A percentile compares a stretch with the other conserved stretches of the same genome.
phyloP scores from a whole-genome alignment of 768 basidiomycete species.

The Postia placenta region DNA sequence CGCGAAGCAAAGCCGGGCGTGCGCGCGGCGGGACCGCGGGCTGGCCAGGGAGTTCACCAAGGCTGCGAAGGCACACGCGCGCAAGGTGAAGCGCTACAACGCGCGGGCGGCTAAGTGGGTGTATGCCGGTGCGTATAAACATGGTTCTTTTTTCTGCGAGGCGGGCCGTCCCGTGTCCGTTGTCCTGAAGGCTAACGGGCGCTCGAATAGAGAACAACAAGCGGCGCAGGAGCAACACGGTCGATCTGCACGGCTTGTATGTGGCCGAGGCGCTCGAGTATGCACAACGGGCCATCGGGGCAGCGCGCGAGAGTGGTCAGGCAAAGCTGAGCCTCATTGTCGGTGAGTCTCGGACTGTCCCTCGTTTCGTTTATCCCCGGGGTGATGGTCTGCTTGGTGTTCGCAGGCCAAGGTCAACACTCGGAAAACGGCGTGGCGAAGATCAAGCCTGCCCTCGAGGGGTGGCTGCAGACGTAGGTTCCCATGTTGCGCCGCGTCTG shows the following conservation, averaged over 20 bases:
- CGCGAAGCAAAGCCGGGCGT: constrained; percentile 86
- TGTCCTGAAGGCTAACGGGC: no score
- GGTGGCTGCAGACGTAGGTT: no score
- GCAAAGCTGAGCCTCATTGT: constrained; percentile 75
- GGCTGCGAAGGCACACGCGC: constrained; percentile 73
- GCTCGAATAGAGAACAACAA: no score
- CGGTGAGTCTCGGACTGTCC: no score
- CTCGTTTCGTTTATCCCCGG: no score
- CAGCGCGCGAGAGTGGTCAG: constrained; percentile 59
- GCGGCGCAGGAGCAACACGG: constrained; percentile 61
- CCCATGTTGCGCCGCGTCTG: no score
- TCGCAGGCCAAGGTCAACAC: no score
- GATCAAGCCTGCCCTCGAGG: no score
- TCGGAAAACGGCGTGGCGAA: no score
- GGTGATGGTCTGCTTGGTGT: no score
- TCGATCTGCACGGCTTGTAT: constrained; percentile 90
- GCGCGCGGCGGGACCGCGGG: constrained; percentile 65
- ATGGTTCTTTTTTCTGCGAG: constrained; percentile 17
- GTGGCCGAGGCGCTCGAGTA: constrained; percentile 85
- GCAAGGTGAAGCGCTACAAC: constrained; percentile 73
- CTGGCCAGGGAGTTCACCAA: constrained; percentile 76
- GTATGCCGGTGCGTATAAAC: constrained; percentile 66
- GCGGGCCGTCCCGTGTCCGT: not conserved
- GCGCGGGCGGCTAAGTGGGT: constrained; percentile 84
- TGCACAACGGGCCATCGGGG: constrained; percentile 63